Evolutionary conservation across 352 stramenopile genomes (phyloP), one percentile per base, ranked within the genome.

Genomic region (Phytophthora podocarpi): DNA sequence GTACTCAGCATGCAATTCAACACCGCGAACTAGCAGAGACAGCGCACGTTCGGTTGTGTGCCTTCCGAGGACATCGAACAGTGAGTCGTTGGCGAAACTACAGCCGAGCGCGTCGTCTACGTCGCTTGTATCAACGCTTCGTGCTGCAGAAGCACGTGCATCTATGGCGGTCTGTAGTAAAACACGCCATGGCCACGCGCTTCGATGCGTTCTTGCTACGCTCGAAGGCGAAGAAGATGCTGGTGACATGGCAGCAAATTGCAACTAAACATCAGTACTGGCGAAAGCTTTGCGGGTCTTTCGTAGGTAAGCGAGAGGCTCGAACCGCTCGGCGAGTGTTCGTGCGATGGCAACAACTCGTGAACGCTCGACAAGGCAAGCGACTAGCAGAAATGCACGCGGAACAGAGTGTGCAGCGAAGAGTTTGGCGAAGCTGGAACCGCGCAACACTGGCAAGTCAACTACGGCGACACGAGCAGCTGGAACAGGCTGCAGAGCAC

Each of bases 61-160:
- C 8, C n/a, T 56, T 52, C 13, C 52, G 52, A 23, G 37, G 69
- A 20, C 56, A 31, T 5, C 59, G 48, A 21, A 35, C 30, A 0
- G 27, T 81, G 1, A 28, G 2, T 10, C 51, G 18, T 30, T 89
- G 81, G 81, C 45, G 34, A n/a, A 23, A 45, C 1, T 52, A 42
- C 20, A 70, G 56, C 43, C 24, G 10, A 5, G 12, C 28, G 4
- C 24, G 34, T 13, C 45, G 21, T 1, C 34, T 79, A 0, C 48
- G 36, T 20, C 46, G 64, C 11, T 54, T 64, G 1, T 71, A 66
- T 34, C 34, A 37, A 4, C 37, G 27, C 1, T 87, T 87, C 43
- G 66, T 80, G 1, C 34, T 76, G 23, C 55, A 40, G 7, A 86
- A 85, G 27, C 63, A 80, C 41, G 20, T 89, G 18, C 32, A 20